A percentile compares a stretch with the other conserved stretches of the same genome.
Conservation (phyloP, 177 flowering plant species). For the Vitis hybrid region DNA sequence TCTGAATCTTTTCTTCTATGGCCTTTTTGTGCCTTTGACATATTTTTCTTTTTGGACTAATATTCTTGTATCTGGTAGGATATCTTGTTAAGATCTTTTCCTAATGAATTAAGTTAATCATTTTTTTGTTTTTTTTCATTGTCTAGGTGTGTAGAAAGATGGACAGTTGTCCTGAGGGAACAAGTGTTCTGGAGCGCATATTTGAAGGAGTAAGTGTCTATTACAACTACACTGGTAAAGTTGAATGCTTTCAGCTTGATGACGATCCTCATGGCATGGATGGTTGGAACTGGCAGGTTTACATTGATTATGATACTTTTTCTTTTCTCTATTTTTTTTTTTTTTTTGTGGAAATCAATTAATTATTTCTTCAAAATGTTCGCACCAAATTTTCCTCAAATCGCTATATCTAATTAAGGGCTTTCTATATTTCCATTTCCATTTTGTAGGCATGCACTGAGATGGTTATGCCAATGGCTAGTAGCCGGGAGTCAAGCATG, state of each 20-base stretch:
- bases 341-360: neutral
- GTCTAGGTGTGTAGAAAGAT: constrained; percentile 75
- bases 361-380: neutral
- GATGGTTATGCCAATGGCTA: constrained; percentile 94
- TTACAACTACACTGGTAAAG: constrained; percentile 80
- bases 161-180: constrained; percentile 54
- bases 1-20: neutral
- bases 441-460: constrained; percentile 80
- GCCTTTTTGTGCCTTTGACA: neutral
- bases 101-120: neutral
- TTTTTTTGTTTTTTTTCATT: constrained; percentile 2
- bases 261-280: constrained; percentile 89
- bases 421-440: constrained; percentile 3
- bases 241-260: constrained; percentile 69
- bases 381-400: neutral
- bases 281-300: constrained; percentile 97
- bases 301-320: neutral
- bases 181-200: constrained; percentile 62
- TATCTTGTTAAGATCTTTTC: neutral
- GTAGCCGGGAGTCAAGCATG: constrained; percentile 66
- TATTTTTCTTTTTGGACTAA: neutral
- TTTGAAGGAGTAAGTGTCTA: constrained; percentile 80
- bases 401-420: neutral
- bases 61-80: neutral
- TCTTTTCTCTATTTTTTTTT: neutral